Conservation (phyloP, 2,329 filamentous ascomycete species). For the Metarhizium humberi region DNA sequence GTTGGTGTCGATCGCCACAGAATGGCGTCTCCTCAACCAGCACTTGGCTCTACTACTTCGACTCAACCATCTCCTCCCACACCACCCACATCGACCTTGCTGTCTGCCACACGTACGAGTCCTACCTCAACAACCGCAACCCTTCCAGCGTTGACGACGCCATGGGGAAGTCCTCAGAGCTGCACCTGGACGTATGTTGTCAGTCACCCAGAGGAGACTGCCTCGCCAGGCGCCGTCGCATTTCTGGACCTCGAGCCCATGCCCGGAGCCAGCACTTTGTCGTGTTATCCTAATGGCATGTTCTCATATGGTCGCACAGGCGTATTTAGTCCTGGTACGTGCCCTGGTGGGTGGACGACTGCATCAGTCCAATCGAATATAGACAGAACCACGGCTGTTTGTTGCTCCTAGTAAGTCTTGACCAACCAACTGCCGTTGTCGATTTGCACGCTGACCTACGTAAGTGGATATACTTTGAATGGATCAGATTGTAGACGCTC, state of each 20-base stretch:
- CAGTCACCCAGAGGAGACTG: constrained; percentile 14
- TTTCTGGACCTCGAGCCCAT: constrained; percentile 28
- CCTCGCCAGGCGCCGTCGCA: constrained; percentile 20
- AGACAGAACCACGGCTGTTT: constrained; percentile 29
- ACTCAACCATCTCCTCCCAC: constrained; percentile 8
- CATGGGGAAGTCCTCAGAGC: constrained; percentile 24
- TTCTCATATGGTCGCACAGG: constrained; percentile 26
- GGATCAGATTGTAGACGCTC: constrained; percentile 25
- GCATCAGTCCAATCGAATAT: constrained; percentile 22
- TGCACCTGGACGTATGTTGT: constrained; percentile 31
- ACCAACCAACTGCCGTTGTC: neutral
- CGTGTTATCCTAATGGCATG: constrained; percentile 32
- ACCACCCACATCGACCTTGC: neutral
- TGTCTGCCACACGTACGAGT: neutral
- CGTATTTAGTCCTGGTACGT: constrained; percentile 30
- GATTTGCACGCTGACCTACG: neutral
- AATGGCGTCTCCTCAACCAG: constrained; percentile 5
- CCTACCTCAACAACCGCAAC: constrained; percentile 7
- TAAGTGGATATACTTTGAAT: constrained; percentile 25
- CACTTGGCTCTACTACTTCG: neutral
- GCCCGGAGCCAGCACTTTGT: constrained; percentile 25
- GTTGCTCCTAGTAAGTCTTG: constrained; percentile 30
- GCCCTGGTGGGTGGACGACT: constrained; percentile 31
- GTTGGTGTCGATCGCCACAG: neutral
- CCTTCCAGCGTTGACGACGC: constrained; percentile 28